Evolutionary conservation across 2,329 filamentous ascomycete species (phyloP).

Genomic region (Talaromyces sp.): DNA sequence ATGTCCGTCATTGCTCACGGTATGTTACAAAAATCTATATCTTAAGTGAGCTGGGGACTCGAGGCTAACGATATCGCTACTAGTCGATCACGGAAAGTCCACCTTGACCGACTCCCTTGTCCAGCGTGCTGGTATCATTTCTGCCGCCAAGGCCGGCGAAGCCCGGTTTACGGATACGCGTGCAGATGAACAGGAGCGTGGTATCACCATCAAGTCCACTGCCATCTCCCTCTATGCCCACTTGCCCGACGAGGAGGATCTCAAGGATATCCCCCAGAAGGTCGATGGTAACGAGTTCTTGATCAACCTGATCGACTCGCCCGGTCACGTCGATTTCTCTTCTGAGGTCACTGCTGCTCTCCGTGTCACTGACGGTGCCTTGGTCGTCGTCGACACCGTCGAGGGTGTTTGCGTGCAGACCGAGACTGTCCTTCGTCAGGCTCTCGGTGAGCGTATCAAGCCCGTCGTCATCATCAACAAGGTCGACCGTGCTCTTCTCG

Average conservation of each 20-base stretch:
- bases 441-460: constrained; percentile 99
- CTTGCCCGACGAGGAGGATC: constrained; percentile 75
- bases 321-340: constrained; percentile 99
- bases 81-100: constrained; percentile 99
- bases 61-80: not conserved
- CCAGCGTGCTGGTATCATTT: constrained; percentile 99
- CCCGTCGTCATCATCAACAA: constrained; percentile 99
- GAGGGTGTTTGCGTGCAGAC: constrained; percentile 99
- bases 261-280: constrained; percentile 91
- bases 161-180: constrained; percentile 95
- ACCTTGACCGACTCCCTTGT: constrained; percentile 99
- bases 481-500: constrained; percentile 98
- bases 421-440: constrained; percentile 98
- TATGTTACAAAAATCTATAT: constrained; percentile 40
- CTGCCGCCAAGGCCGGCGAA: constrained; percentile 93
- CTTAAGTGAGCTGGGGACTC: not conserved
- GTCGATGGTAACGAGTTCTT: constrained; percentile 94
- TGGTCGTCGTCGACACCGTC: constrained; percentile 99
- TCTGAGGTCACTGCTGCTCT: constrained; percentile 99
- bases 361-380: constrained; percentile 98
- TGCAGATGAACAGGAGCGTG: constrained; percentile 97
- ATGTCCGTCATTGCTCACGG: constrained; percentile 99
- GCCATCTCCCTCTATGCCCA: constrained; percentile 97
- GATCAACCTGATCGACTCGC: constrained; percentile 99
- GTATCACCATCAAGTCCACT: constrained; percentile 99